Evolutionary conservation across 139 green algal genomes (phyloP), one percentile per base, ranked within the genome.

Genomic region (Eudorina sp.): DNA sequence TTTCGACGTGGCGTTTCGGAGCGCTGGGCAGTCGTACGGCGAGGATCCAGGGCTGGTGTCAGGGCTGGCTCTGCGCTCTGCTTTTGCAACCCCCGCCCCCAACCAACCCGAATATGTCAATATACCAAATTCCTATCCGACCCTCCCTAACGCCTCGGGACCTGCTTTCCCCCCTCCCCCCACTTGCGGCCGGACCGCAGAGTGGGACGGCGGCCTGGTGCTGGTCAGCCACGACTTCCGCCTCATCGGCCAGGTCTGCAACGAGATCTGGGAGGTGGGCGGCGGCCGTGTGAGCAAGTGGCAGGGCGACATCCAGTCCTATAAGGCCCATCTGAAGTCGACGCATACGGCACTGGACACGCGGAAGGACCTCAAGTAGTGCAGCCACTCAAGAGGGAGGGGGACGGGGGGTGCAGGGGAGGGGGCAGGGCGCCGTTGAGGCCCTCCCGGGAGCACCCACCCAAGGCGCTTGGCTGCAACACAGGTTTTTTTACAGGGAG

Each of bases 241-340:
- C 4, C 92, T 99, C 25, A 98, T 98, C 84, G 90, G 38, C 13
- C 93, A 96, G 89, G 95, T 97, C n/a, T 95, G 94, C 68, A 96
- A 97, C 45, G 96, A 99, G 91, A 99, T 99, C 83, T 99, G 97
- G 97, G 94, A 97, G 81, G 98, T 98, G 62, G 92, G 94, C 38
- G 88, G 97, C 81, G 92, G 94, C 14, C 92, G 64, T 19, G 96
- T 99, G 53, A 90, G 84, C 13, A 79, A 64, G 48, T 99, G 97
- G 97, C 78, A 94, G 25, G 95, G 96, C 27, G 95, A 97, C 91
- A 99, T 99, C 77, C 58, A 90, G 23, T 89, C 53, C 11, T 99
- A 98, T 92, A 99, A 99, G 94, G 86, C 95, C 83, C 94, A 98
- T 72, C 91, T 99, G 8, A 93, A 91, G 73, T 85, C 90, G 27